Evolutionary conservation across 306 rosid genomes (phyloP), one percentile per base, ranked within the genome.

Genomic region (Begonia fuchsioides): DNA sequence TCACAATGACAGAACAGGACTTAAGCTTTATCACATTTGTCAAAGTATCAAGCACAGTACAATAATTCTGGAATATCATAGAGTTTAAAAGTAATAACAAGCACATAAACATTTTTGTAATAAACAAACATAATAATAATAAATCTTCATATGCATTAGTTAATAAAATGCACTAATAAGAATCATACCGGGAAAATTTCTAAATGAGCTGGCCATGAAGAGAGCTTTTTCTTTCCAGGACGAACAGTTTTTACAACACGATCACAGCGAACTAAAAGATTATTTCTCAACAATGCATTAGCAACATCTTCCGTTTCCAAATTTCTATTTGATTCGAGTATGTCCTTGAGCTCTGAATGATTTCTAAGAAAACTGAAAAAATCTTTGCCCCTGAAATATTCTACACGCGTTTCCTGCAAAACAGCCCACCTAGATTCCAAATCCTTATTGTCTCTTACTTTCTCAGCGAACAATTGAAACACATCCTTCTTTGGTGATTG

Each of bases 191-290:
- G 74, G 68, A 79, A 85, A 51, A 92, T 92, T 76, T 92, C 98
- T 59, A 92, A 64, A 76, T 92, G 95, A 15, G 96, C 96, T 41
- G 95, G 96, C 96, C 98, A 92, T 12, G 96, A 85, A 43, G 98
- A 92, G 57, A 92, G 53, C 70, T 92, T 92, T 67, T 69, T 82
- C 86, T 82, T 92, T 49, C 98, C 98, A 48, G 96, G 98, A 61
- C 93, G 98, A 70, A 92, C 68, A 55, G 87, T 92, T 76, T 92
- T 92, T 35, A 92, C 85, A 39, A 92, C 94, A 15, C 98, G 94
- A 56, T 92, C 98, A 61, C 98, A 92, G 18, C 96, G 87, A 48
- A 85, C 87, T 49, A 92, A 63, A 53, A 92, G 96, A 72, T 58
- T 92, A 72, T 79, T 82, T 11, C 69, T 76, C 39, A 92, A 76